These are phyloP conservation scores for Pseudonitzschia pungens DNA, from an alignment of 108 stramenopile genomes.

Conservation along the genomic window DNA sequence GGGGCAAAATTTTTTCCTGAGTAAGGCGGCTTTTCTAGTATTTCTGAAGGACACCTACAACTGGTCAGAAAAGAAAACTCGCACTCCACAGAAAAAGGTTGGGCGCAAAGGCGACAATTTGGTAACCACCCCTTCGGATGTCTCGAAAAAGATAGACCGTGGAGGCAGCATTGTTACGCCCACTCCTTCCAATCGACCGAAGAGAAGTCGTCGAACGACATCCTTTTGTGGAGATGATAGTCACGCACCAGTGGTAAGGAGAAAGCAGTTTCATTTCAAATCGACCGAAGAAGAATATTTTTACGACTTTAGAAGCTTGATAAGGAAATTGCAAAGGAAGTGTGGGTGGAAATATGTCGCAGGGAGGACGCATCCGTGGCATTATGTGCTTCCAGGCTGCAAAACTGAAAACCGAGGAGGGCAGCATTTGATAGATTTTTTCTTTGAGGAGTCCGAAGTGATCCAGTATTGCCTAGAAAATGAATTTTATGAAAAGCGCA, in stretches of 20 bases:
- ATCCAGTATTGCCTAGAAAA: conserved; percentile 19
- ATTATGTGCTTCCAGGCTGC: conserved; percentile 1
- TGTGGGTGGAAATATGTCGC: not conserved
- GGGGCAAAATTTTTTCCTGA: not conserved
- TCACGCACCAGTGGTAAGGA: not conserved
- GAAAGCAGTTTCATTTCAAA: not conserved
- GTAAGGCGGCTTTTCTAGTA: not conserved
- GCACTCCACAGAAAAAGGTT: too few species aligned
- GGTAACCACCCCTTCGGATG: not conserved
- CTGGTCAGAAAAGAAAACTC: not conserved
- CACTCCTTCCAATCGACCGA: not conserved
- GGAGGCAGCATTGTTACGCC: not conserved
- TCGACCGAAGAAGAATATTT: conserved; percentile 11
- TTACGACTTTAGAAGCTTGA: conserved; percentile 1
- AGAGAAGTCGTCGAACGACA: not conserved
- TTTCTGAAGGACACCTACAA: not conserved
- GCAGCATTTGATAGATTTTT: conserved; percentile 15
- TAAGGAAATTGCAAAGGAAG: not conserved
- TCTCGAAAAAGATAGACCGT: not conserved
- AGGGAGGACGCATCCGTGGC: not conserved
- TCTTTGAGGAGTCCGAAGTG: conserved; percentile 28
- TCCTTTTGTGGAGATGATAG: not conserved
- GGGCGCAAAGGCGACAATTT: too few species aligned
- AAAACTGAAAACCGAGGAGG: conserved; percentile 4
- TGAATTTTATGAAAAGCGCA: not conserved